Conservation (phyloP, 2,329 filamentous ascomycete species). For the Neophaeococcomyces aloes region DNA sequence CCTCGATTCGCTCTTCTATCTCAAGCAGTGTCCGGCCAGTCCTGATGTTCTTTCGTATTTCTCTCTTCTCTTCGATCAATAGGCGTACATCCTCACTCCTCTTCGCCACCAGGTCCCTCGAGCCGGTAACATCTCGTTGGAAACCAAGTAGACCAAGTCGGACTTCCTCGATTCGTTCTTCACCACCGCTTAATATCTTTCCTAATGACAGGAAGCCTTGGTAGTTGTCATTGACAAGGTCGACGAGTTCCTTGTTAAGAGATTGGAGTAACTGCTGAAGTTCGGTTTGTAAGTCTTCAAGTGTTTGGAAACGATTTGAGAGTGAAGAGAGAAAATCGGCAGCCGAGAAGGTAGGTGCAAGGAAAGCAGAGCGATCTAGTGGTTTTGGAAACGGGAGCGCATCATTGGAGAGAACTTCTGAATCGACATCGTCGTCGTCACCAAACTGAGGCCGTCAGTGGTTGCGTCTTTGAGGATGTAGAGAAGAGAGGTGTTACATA, state of each 20-base stretch:
- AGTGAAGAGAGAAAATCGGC: slow-evolving; percentile 73
- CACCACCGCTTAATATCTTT: slow-evolving; percentile 69
- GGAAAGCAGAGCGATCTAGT: slow-evolving; percentile 72
- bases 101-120: slow-evolving; percentile 55
- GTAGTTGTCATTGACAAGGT: slow-evolving; percentile 93
- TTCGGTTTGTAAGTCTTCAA: slow-evolving; percentile 83
- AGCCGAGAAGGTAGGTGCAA: slow-evolving; percentile 65
- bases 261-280: slow-evolving; percentile 68
- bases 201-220: slow-evolving; percentile 80
- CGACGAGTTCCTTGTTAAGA: slow-evolving; percentile 76
- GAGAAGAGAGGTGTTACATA: not conserved
- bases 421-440: slow-evolving; percentile 40
- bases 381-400: slow-evolving; percentile 77
- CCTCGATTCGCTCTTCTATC: slow-evolving; percentile 38
- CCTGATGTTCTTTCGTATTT: slow-evolving; percentile 43
- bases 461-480: slow-evolving; percentile 27
- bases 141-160: slow-evolving; percentile 80
- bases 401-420: slow-evolving; percentile 35
- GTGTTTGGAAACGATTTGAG: slow-evolving; percentile 81
- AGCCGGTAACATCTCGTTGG: slow-evolving; percentile 64
- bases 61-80: slow-evolving; percentile 56
- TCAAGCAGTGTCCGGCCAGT: slow-evolving; percentile 42
- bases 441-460: slow-evolving; percentile 22
- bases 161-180: slow-evolving; percentile 84
- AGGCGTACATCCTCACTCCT: slow-evolving; percentile 52